Conservation (phyloP, 2,329 filamentous ascomycete species). For the Coniochaeta hoffmannii region DNA sequence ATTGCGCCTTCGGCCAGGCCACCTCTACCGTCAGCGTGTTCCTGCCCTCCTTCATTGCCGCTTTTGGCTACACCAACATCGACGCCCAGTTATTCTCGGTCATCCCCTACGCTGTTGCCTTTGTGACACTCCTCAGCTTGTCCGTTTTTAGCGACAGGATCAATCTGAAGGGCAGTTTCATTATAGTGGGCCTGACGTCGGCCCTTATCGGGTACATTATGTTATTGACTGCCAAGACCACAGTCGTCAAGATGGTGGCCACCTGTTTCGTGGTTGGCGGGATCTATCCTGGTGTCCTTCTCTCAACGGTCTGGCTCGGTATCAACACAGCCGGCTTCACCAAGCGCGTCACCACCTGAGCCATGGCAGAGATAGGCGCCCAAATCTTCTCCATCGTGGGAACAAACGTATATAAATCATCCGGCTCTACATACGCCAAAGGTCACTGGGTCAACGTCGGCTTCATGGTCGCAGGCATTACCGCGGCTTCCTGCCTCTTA, state of each 20-base stretch:
- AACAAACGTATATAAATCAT: not conserved
- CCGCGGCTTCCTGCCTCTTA: not conserved
- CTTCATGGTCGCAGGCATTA: not conserved
- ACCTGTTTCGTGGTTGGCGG: not conserved
- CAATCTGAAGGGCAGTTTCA: slow-evolving; percentile 1
- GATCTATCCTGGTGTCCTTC: not conserved
- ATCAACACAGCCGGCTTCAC: slow-evolving; percentile 2
- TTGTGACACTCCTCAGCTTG: not conserved
- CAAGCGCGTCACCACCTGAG: slow-evolving; percentile 3
- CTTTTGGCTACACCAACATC: not conserved
- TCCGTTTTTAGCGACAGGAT: not conserved
- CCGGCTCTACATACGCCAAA: not conserved
- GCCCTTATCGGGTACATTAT: not conserved
- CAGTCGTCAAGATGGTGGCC: not conserved
- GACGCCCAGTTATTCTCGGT: slow-evolving; percentile 3
- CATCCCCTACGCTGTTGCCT: slow-evolving; percentile 2
- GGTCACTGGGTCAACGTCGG: slow-evolving; percentile 1
- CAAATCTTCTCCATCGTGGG: slow-evolving; percentile 2
- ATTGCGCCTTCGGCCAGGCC: slow-evolving; percentile 1
- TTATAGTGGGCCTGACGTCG: not conserved
- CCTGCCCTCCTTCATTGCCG: not conserved
- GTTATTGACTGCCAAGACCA: not conserved
- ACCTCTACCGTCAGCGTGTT: slow-evolving; percentile 1
- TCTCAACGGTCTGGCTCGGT: not conserved
- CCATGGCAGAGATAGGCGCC: slow-evolving; percentile 1